phyloP scores from a whole-genome alignment of 2,329 filamentous ascomycete genomes.

The Penicillium sp. region DNA sequence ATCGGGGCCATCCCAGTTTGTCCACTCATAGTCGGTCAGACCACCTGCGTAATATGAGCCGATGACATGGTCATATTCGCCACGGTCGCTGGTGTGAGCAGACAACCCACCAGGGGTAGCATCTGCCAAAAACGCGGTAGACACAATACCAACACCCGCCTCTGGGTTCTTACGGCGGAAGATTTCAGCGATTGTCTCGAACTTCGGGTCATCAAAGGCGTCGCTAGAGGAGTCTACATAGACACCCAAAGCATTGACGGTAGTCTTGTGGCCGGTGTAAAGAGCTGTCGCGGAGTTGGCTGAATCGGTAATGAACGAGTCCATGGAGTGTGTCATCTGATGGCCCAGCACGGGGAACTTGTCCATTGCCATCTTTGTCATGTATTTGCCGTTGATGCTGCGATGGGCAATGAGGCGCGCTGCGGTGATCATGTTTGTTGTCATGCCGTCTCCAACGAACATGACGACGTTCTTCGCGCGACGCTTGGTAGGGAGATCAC shows the following conservation, averaged over 20 bases:
- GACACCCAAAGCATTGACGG: constrained; percentile 77
- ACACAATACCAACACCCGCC: constrained; percentile 63
- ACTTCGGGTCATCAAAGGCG: constrained; percentile 77
- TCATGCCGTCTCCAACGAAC: constrained; percentile 72
- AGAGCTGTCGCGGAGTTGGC: constrained; percentile 81
- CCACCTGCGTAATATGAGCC: constrained; percentile 76
- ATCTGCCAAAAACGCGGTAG: constrained; percentile 72
- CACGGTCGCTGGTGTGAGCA: constrained; percentile 69
- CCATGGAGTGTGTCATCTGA: constrained; percentile 85
- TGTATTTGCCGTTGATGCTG: constrained; percentile 80
- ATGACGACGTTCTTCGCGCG: constrained; percentile 82
- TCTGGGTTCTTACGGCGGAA: constrained; percentile 65
- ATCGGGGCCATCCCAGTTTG: constrained; percentile 69
- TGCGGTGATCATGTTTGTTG: constrained; percentile 54
- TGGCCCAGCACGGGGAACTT: constrained; percentile 82
- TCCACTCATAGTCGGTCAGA: constrained; percentile 78
- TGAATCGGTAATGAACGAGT: constrained; percentile 81
- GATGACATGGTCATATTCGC: constrained; percentile 68
- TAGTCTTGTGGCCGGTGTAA: constrained; percentile 80
- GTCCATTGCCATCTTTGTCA: constrained; percentile 72
- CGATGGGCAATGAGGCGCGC: constrained; percentile 79
- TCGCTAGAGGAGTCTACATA: constrained; percentile 74
- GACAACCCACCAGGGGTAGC: constrained; percentile 75
- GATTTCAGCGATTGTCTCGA: constrained; percentile 73
- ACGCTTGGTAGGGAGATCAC: constrained; percentile 65